Percentiles rank a stretch among this genome's conserved stretches.
These are phyloP conservation scores for Alternaria consortialis DNA, from an alignment of 2,329 filamentous ascomycete species.

Conservation along the genomic window DNA sequence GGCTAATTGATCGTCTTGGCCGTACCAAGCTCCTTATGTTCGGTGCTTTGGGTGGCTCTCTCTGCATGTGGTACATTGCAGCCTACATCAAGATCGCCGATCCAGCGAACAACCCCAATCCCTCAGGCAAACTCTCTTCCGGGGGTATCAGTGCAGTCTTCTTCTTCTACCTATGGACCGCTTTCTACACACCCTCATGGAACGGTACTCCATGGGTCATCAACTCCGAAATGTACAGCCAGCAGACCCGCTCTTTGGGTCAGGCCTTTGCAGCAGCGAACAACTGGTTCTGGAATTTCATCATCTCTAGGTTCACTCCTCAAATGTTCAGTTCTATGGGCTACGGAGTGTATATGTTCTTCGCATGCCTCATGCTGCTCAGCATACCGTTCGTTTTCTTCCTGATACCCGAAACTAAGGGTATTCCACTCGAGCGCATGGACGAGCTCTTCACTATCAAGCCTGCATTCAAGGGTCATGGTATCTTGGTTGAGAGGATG, in stretches of 20 bases:
- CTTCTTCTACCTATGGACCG: constrained; percentile 79
- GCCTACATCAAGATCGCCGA: constrained; percentile 65
- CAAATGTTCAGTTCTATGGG: constrained; percentile 66
- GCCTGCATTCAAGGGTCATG: constrained; percentile 54
- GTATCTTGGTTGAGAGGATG: constrained; percentile 51
- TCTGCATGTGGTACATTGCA: constrained; percentile 72
- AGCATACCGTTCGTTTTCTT: constrained; percentile 54
- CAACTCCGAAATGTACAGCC: constrained; percentile 78
- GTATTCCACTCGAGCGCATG: constrained; percentile 58
- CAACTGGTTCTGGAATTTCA: constrained; percentile 78
- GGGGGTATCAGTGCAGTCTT: constrained; percentile 70
- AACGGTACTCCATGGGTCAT: constrained; percentile 80
- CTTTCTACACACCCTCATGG: constrained; percentile 75
- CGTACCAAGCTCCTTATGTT: constrained; percentile 70
- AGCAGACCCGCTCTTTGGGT: constrained; percentile 69
- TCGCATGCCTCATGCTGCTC: constrained; percentile 58
- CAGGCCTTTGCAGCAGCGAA: constrained; percentile 62
- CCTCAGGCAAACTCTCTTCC: constrained; percentile 43
- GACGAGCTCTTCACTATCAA: constrained; percentile 58
- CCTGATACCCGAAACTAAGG: constrained; percentile 55
- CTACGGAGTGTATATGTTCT: constrained; percentile 58
- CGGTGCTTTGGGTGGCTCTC: constrained; percentile 67
- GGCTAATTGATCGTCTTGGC: constrained; percentile 71
- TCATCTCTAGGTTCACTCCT: constrained; percentile 73
- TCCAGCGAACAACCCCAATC: constrained; percentile 47